These are phyloP conservation scores for Malus fusca DNA, from an alignment of 306 rosid genomes.

Conservation along the genomic window DNA sequence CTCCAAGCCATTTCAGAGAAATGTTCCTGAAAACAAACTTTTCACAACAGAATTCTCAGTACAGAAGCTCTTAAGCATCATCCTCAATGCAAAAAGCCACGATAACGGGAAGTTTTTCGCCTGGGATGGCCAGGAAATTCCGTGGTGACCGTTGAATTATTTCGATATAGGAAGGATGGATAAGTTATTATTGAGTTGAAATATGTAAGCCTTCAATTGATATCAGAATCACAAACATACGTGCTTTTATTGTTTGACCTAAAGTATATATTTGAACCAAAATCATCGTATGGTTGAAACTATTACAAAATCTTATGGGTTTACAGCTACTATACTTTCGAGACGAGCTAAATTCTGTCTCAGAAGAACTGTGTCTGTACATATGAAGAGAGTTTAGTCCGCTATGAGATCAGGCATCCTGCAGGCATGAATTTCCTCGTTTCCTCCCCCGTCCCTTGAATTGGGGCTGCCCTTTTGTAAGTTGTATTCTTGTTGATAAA, in stretches of 20 bases:
- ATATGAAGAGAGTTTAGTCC: not conserved
- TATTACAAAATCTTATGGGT: not conserved
- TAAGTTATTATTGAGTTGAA: not conserved
- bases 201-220: not conserved
- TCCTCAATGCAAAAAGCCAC: slow-evolving; percentile 45
- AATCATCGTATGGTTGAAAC: not conserved
- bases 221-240: not conserved
- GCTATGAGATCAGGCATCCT: not conserved
- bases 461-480: too few species aligned
- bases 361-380: not conserved
- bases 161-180: not conserved
- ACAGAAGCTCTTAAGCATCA: slow-evolving; percentile 61
- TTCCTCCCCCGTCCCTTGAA: not conserved
- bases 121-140: slow-evolving; percentile 97
- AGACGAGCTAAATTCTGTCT: not conserved
- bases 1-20: slow-evolving; percentile 84
- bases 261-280: not conserved
- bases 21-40: slow-evolving; percentile 72
- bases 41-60: slow-evolving; percentile 75
- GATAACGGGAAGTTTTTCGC: slow-evolving; percentile 93
- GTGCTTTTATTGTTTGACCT: not conserved
- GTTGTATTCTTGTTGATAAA: too few species aligned
- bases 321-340: not conserved
- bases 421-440: not conserved
- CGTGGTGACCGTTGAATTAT: slow-evolving; percentile 42